Evolutionary conservation across 2,329 filamentous ascomycete species (phyloP), one percentile per base, ranked within the genome.

Genomic region (Fusarium sp.): DNA sequence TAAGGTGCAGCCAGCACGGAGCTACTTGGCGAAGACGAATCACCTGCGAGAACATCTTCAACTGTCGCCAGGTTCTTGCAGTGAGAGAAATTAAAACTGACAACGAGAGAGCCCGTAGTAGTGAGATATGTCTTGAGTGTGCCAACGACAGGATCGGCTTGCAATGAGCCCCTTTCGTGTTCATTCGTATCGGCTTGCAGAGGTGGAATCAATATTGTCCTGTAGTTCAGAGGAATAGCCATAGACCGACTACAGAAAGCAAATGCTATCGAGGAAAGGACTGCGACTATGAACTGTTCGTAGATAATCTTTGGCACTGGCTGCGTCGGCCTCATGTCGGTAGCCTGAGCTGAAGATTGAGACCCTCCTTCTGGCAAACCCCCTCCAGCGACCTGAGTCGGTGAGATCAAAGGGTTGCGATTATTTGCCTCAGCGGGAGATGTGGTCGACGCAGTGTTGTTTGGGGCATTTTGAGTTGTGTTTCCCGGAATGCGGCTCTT

Each of bases 111-210:
- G 5, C 88, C 88, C 0, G 86, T 86, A 4, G 86, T 89, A 10
- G 88, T 90, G 55, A 90, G 76, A 68, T 88, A 88, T 13, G 86
- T 83, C 52, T 85, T 84, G 20, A 90, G 83, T 11, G 86, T 88
- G 5, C 85, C 88, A 27, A 87, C 78, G 5, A 86, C 67, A 18
- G 78, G 77, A 20, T 74, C 64, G 17, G 65, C 65, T 47, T 72
- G 73, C n/a, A 71, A 35, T 18, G 60, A 52, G 15, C 65, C 53
- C 35, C 67, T 72, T 31, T 75, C 72, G 12, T 67, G 63, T 33
- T 73, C 74, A 36, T 64, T 53, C 36, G 53, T 45, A 56, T 68
- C 62, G 25, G 65, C 33, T 44, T 65, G 52, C 44, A 58, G 47
- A 12, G 81, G 64, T 29, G 83, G 78, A 57, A 90, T 81, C 31